Evolutionary conservation across 163 green algal species (phyloP).

Genomic region (Trebouxiophyceae sp.): DNA sequence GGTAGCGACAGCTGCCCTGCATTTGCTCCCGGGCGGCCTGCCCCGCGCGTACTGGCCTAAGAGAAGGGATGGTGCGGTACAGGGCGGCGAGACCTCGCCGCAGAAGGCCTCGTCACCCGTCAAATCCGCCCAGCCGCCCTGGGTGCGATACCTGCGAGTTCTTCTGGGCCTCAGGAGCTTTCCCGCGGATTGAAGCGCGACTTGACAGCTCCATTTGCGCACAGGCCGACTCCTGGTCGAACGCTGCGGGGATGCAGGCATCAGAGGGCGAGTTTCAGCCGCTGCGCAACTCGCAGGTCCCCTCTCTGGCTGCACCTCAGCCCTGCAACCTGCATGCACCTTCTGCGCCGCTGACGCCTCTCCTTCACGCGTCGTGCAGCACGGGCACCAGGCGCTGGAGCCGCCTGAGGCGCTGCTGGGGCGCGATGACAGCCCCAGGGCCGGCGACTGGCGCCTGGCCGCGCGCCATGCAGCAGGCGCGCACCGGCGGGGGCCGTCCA

Average conservation of each 20-base stretch:
- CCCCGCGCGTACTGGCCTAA: too few species aligned
- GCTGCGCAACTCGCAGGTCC: background rate
- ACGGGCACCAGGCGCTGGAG: background rate
- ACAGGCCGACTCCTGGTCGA: slow-evolving; percentile 11
- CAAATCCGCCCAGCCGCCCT: too few species aligned
- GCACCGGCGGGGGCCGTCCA: background rate
- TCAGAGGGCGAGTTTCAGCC: slow-evolving; percentile 1
- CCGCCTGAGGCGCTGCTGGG: too few species aligned
- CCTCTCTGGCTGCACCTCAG: background rate
- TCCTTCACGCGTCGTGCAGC: background rate
- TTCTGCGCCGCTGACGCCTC: background rate
- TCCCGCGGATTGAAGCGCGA: background rate
- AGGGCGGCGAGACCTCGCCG: too few species aligned
- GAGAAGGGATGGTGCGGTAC: too few species aligned
- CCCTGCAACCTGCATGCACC: background rate
- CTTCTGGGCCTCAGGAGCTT: too few species aligned
- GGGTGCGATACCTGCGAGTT: too few species aligned
- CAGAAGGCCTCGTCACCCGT: too few species aligned
- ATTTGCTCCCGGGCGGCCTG: too few species aligned
- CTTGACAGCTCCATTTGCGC: background rate
- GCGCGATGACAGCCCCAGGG: background rate
- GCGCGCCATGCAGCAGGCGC: background rate
- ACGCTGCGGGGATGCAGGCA: background rate
- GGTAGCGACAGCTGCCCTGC: too few species aligned
- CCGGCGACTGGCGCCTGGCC: background rate